Evolutionary conservation across 257 asterid genomes (phyloP).

Genomic region (Capsicum pubescens): DNA sequence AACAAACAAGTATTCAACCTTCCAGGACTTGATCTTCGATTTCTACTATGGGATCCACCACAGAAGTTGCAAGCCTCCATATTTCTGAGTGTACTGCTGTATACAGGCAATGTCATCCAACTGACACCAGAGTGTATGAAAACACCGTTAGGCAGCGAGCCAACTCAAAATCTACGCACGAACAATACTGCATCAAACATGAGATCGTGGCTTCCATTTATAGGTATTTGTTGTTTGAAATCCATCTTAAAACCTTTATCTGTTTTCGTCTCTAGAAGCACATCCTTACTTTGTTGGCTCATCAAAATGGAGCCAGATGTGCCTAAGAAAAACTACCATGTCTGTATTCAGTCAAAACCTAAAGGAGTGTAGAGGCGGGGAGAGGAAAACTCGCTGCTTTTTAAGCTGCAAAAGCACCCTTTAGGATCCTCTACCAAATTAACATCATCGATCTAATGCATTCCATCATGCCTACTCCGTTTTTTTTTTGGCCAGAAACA

Average conservation of each 20-base stretch:
- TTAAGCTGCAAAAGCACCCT: slow-evolving; percentile 57
- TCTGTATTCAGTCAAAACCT: slow-evolving; percentile 66
- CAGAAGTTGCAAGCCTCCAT: slow-evolving; percentile 70
- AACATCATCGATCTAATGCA: no score
- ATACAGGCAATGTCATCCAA: slow-evolving; percentile 55
- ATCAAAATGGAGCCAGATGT: slow-evolving; percentile 69
- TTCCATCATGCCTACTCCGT: no score
- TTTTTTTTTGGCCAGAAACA: no score
- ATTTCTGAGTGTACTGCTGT: slow-evolving; percentile 73
- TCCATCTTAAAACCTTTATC: slow-evolving; percentile 71
- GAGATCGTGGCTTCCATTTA: slow-evolving; percentile 55
- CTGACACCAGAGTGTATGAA: slow-evolving; percentile 85
- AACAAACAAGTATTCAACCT: slow-evolving; percentile 75
- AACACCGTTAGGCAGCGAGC: slow-evolving; percentile 88
- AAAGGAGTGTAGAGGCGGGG: slow-evolving; percentile 28
- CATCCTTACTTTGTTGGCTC: slow-evolving; percentile 68
- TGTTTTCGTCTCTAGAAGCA: slow-evolving; percentile 48
- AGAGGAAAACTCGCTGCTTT: slow-evolving; percentile 41
- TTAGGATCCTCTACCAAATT: slow-evolving; percentile 52
- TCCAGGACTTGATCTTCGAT: slow-evolving; percentile 91
- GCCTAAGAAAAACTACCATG: slow-evolving; percentile 62
- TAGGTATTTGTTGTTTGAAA: slow-evolving; percentile 61
- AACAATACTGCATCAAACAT: slow-evolving; percentile 83
- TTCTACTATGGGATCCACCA: slow-evolving; percentile 79
- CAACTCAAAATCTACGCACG: slow-evolving; percentile 93